These are phyloP conservation scores for Diaporthe aspalathi DNA, from an alignment of 2,329 filamentous ascomycete species.

Conservation along the genomic window DNA sequence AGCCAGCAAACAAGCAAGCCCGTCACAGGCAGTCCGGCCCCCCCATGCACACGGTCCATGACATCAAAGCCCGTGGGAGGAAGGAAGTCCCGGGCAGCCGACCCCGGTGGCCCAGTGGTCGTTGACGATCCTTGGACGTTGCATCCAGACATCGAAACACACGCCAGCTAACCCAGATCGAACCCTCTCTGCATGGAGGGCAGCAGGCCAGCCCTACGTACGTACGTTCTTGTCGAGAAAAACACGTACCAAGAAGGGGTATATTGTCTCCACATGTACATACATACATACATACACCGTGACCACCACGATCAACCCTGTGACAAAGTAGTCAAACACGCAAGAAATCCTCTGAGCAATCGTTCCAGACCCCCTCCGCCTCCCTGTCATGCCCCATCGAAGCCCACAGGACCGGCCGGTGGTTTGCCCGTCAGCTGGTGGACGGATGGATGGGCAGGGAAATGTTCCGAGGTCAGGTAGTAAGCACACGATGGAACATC, in stretches of 20 bases:
- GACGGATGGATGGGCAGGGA: conserved; percentile 4
- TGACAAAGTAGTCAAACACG: not conserved
- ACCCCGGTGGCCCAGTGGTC: not conserved
- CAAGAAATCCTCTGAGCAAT: conserved; percentile 19
- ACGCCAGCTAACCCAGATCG: conserved; percentile 11
- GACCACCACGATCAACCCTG: not conserved
- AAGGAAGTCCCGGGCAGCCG: not conserved
- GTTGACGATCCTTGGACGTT: not conserved
- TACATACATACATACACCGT: not conserved
- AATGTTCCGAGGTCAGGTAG: not conserved
- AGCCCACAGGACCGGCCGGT: not conserved
- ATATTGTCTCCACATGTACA: conserved; percentile 14
- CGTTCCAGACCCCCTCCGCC: conserved; percentile 26
- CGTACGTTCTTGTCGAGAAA: not conserved
- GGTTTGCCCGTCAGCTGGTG: not conserved
- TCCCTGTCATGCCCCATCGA: conserved; percentile 1
- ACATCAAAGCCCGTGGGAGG: not conserved
- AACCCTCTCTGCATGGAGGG: not conserved
- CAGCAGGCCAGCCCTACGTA: not conserved
- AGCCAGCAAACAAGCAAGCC: not conserved
- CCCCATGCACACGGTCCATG: not conserved
- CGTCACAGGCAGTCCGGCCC: not conserved
- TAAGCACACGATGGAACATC: not conserved
- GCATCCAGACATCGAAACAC: not conserved
- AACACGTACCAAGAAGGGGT: conserved; percentile 6